phyloP scores from a whole-genome alignment of 331 rosid species.

The Cucumis variabilis region DNA sequence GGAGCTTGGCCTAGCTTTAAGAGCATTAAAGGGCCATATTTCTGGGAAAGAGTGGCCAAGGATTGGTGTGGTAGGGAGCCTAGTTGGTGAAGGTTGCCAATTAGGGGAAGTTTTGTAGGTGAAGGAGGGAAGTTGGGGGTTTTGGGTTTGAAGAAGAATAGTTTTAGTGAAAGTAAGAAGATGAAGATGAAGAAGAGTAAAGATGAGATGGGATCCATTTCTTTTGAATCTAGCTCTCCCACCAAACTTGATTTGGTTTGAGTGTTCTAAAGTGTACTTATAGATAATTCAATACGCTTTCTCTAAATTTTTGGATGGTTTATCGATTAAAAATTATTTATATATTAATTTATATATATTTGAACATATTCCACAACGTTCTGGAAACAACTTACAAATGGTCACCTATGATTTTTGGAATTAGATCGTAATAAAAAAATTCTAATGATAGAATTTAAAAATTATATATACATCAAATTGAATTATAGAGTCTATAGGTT shows the following conservation, averaged over 20 bases:
- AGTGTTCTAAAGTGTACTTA: background rate
- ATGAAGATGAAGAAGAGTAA: background rate
- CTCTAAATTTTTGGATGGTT: no score
- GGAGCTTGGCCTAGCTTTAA: constrained; percentile 14
- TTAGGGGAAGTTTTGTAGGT: constrained; percentile 36
- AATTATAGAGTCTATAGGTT: no score
- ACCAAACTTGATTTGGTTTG: background rate
- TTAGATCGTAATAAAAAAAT: no score
- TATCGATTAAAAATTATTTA: no score
- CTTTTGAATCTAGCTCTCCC: background rate
- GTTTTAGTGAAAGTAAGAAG: constrained; percentile 11
- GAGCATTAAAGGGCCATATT: constrained; percentile 28
- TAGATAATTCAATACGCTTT: background rate
- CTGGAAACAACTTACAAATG: no score
- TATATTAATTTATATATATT: no score
- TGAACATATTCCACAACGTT: no score
- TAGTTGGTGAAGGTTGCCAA: constrained; percentile 49
- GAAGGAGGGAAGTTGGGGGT: constrained; percentile 39
- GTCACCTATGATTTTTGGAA: no score
- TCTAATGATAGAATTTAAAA: no score
- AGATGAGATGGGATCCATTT: background rate
- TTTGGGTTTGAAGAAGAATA: background rate
- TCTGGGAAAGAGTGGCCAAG: background rate
- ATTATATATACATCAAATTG: no score
- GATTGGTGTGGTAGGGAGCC: constrained; percentile 31